These are phyloP conservation scores for Noccaea caerulescens DNA, from an alignment of 345 rosid species.

Conservation along the genomic window DNA sequence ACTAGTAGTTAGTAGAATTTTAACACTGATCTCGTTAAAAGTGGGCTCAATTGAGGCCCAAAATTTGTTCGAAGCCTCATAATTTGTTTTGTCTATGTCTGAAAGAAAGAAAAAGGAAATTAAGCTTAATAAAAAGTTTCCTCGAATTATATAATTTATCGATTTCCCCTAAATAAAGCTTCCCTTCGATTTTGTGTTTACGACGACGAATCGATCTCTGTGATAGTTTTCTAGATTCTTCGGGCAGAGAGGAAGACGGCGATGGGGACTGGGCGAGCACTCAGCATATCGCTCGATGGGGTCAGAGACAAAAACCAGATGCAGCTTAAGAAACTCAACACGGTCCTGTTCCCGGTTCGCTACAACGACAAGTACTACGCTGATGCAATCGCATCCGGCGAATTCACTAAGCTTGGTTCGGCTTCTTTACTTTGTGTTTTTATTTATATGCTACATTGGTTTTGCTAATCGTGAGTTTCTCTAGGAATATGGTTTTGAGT, in stretches of 20 bases:
- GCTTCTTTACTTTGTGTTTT: conserved; percentile 1
- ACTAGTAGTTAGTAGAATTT: too few species aligned
- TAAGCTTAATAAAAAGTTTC: not conserved
- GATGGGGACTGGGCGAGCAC: conserved; percentile 85
- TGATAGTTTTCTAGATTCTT: conserved; percentile 28
- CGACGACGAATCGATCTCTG: conserved; percentile 21
- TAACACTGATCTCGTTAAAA: too few species aligned
- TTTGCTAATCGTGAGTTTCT: not conserved
- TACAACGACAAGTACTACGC: conserved; percentile 91
- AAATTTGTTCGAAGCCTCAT: not conserved
- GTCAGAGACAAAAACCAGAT: conserved; percentile 97
- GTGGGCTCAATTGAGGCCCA: not conserved
- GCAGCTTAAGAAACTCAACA: conserved; percentile 96
- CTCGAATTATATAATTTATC: not conserved
- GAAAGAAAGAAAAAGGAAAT: not conserved
- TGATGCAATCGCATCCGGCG: conserved; percentile 85
- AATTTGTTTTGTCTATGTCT: not conserved
- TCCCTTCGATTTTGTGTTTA: not conserved
- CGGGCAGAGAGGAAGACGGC: conserved; percentile 32
- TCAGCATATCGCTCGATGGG: conserved; percentile 78
- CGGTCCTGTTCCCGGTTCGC: conserved; percentile 88
- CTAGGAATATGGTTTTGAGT: conserved; percentile 18
- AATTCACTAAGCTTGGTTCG: conserved; percentile 90
- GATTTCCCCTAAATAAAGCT: not conserved
- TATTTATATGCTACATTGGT: not conserved